Base-by-base conservation (phyloP, 2,329 filamentous ascomycete species). In the Fusarium zealandicum region DNA sequence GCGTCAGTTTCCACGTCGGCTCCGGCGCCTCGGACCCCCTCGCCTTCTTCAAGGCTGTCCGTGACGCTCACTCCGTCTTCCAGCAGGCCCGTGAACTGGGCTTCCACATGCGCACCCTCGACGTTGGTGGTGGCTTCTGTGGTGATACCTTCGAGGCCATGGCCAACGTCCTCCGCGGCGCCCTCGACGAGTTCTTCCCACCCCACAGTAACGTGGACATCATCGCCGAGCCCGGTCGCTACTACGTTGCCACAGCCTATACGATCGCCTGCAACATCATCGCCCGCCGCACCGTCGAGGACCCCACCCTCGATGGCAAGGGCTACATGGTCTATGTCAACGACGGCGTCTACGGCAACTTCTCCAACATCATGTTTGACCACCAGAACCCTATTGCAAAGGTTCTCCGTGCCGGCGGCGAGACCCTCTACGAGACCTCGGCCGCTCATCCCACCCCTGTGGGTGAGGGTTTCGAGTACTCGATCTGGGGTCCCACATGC, bases 321-420 rank as follows among this genome's bases (percentile, higher is more conserved):
- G 90, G 88, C 64, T 97, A 96, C 82, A 99, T 98, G 95, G 79
- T 97, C 39, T 99, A 99, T 74, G 80, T 98, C 73, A 99, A 99
- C 72, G 95, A 99, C 67, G 95, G 95, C 22, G 89, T 98, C 47
- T 99, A 99, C 71, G 95, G 95, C 69, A 98, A 98, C 79, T 98
- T 99, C 72, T 96, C 92, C 64, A 96, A 92, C 85, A 98, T 98
- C 82, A 96, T 98, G 81, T 99, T 97, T 73, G 95, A 98, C 71
- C 95, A 98, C 76, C 95, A 99, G 81, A 85, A 96, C 69, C 95
- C 95, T 1, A 77, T 90, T 38, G 91, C 93, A 50, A 90, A 90
- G 75, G 84, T 98, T 53, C 81, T 99, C 48, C 88, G 86, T 63
- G 79, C 82, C 16, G 80, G 82, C 56, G 75, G 81, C 59, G 77